A percentile compares a stretch with the other conserved stretches of the same genome.
Evolutionary conservation across 305 asterid genomes (phyloP).

Genomic region (Solanum chacoense): DNA sequence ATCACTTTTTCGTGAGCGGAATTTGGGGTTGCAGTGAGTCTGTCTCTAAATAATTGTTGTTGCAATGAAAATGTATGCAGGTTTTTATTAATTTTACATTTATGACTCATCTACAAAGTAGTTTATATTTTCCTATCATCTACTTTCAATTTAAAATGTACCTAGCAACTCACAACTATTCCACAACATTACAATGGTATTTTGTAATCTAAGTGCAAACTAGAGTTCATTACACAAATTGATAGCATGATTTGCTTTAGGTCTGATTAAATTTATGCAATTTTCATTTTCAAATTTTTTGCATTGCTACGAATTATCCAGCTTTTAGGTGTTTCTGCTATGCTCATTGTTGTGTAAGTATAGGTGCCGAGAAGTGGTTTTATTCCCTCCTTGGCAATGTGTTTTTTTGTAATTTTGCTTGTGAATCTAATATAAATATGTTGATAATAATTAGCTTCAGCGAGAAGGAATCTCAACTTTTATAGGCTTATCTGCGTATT

Average conservation of each 20-base stretch:
- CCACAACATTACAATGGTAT: neutral
- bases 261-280: neutral
- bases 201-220: neutral
- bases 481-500: no score
- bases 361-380: neutral
- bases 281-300: neutral
- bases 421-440: no score
- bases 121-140: neutral
- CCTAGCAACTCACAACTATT: neutral
- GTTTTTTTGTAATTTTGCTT: neutral
- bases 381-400: neutral
- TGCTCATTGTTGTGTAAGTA: neutral
- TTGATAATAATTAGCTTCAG: neutral
- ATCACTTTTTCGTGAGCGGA: neutral
- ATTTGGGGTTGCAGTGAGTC: neutral
- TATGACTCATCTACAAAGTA: neutral
- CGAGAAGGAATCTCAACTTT: neutral
- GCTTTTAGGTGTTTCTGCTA: neutral
- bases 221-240: neutral
- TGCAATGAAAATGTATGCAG: neutral
- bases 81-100: no score
- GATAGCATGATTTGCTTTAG: neutral
- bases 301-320: neutral
- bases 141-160: neutral
- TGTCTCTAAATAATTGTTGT: neutral